Conservation (phyloP, 371 early-diverging fungal genomes). For the Haplosporangium sp. region DNA sequence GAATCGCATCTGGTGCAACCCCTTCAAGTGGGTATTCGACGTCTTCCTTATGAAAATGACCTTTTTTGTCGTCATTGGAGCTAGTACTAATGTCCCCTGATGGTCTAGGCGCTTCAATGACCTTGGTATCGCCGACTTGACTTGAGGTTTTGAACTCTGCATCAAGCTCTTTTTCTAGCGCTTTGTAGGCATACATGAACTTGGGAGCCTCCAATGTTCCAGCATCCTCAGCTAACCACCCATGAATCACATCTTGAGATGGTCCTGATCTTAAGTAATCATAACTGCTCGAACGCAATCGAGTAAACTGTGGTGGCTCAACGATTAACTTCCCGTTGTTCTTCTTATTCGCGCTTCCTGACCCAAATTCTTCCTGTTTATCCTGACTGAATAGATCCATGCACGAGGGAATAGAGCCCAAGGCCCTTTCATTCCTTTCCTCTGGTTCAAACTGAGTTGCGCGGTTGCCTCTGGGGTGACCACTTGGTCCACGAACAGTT, state of each 20-base stretch:
- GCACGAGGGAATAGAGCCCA: constrained; percentile 39
- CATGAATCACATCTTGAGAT: constrained; percentile 33
- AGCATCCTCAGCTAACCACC: constrained; percentile 38
- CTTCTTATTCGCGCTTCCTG: neutral
- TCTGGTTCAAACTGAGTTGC: neutral
- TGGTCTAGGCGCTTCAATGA: neutral
- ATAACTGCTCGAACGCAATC: constrained; percentile 36
- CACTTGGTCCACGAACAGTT: constrained; percentile 18
- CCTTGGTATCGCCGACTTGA: constrained; percentile 13
- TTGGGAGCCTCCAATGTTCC: constrained; percentile 31
- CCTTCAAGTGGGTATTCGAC: constrained; percentile 6
- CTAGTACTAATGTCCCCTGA: neutral
- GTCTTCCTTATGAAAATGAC: neutral
- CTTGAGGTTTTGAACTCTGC: neutral
- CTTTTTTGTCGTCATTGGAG: too few species aligned
- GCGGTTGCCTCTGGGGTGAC: constrained; percentile 8
- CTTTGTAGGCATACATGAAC: constrained; percentile 4
- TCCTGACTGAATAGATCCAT: constrained; percentile 29
- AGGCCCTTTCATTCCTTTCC: neutral
- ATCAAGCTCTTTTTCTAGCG: constrained; percentile 3
- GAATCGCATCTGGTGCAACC: constrained; percentile 29
- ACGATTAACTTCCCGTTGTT: neutral
- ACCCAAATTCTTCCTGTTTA: neutral
- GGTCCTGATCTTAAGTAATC: constrained; percentile 20
- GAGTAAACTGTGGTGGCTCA: neutral